A percentile compares a stretch with the other conserved stretches of the same genome.
Evolutionary conservation across 495 filamentous ascomycete genomes (phyloP).

Genomic region (Aspergillus incahuasiensis): DNA sequence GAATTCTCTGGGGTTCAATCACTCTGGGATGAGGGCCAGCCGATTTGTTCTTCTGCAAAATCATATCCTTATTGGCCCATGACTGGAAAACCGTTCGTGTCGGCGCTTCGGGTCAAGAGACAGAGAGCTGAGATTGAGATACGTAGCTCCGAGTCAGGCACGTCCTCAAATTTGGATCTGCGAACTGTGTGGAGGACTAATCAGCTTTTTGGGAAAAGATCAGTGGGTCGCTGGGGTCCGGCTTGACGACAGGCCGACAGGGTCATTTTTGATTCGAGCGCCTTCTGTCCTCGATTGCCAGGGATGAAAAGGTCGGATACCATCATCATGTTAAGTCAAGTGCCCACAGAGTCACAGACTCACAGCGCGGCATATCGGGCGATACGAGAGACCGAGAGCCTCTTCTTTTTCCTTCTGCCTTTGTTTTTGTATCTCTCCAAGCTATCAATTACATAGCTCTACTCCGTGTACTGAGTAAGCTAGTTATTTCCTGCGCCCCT

Average conservation of each 20-base stretch:
- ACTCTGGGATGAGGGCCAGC: too few species aligned
- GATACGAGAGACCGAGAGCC: background rate
- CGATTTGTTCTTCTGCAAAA: background rate
- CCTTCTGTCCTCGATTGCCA: background rate
- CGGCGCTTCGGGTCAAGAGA: too few species aligned
- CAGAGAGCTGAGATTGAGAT: too few species aligned
- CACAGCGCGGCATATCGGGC: background rate
- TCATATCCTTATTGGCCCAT: too few species aligned
- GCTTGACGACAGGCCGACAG: background rate
- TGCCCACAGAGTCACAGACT: background rate
- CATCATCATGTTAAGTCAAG: background rate
- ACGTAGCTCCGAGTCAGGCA: background rate
- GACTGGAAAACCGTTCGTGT: too few species aligned
- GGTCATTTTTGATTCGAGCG: slow-evolving; percentile 4
- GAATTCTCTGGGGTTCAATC: background rate
- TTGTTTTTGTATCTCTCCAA: background rate
- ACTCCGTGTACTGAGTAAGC: background rate
- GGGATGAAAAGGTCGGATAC: background rate
- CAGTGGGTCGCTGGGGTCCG: slow-evolving; percentile 14
- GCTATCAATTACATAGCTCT: background rate
- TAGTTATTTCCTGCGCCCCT: background rate
- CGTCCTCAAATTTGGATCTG: slow-evolving; percentile 26
- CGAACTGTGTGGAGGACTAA: slow-evolving; percentile 23
- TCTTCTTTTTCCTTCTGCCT: background rate
- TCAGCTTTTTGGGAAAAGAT: slow-evolving; percentile 13